These are phyloP conservation scores for Tagetes patula DNA, from an alignment of 129 eudicot species.

Conservation along the genomic window DNA sequence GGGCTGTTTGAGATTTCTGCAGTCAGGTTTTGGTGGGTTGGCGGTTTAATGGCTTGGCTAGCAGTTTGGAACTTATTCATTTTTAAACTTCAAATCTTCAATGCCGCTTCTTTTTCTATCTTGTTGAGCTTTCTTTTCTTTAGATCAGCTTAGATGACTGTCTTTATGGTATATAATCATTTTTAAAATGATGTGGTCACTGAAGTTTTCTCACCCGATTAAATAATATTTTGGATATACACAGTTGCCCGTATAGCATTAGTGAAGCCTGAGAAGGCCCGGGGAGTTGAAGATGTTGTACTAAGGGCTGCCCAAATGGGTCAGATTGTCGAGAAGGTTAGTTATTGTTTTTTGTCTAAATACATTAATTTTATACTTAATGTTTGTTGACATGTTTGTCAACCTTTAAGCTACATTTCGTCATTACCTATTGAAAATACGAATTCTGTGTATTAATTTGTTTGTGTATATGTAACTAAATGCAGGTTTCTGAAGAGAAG, in stretches of 20 bases:
- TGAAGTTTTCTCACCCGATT: background rate
- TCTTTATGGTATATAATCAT: background rate
- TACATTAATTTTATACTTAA: background rate
- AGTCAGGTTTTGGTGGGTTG: background rate
- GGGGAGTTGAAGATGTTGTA: constrained; percentile 95
- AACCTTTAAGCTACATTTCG: background rate
- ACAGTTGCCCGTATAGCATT: constrained; percentile 94
- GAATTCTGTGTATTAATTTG: background rate
- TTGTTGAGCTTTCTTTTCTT: background rate
- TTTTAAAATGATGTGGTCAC: background rate
- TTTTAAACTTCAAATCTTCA: background rate
- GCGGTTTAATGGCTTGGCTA: background rate
- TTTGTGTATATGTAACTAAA: constrained; percentile 3
- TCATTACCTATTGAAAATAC: background rate
- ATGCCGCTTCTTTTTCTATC: background rate
- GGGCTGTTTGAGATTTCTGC: background rate
- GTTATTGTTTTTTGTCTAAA: background rate
- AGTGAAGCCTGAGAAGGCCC: constrained; percentile 97
- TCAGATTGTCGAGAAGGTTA: constrained; percentile 85
- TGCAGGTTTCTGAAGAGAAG: constrained; percentile 89
- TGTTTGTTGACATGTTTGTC: background rate
- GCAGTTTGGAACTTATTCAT: background rate
- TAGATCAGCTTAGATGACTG: background rate
- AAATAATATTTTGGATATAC: constrained; percentile 5
- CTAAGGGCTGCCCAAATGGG: constrained; percentile 95